These are phyloP conservation scores for Phytophthora sansomeana DNA, from an alignment of 352 stramenopile genomes.

Conservation along the genomic window DNA sequence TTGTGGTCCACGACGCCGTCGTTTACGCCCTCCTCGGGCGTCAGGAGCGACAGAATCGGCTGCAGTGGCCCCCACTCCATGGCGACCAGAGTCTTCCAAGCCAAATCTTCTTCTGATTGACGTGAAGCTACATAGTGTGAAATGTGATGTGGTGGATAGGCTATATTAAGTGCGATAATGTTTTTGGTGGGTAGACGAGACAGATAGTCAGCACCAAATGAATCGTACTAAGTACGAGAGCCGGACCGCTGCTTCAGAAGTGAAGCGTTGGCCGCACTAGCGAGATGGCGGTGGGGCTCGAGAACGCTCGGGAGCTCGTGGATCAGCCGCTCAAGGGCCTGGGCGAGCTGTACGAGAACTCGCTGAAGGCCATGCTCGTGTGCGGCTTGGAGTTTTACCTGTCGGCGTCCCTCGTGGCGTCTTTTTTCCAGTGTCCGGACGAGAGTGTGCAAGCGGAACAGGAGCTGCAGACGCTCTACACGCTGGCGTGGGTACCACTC, in stretches of 20 bases:
- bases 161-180: conserved; percentile 18
- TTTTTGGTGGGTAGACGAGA: background rate
- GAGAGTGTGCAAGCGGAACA: conserved; percentile 56
- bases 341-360: conserved; percentile 54
- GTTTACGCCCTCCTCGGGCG: conserved; percentile 40
- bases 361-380: conserved; percentile 69
- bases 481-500: conserved; percentile 67
- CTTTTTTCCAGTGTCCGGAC: conserved; percentile 77
- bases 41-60: conserved; percentile 53
- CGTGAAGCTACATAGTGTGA: background rate
- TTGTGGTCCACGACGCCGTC: conserved; percentile 56
- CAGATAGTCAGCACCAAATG: conserved; percentile 20
- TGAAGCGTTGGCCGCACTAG: conserved; percentile 7
- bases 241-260: conserved; percentile 21
- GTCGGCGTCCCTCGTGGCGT: conserved; percentile 70
- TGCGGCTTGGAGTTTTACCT: conserved; percentile 76
- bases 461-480: conserved; percentile 78
- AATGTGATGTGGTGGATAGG: conserved; percentile 7
- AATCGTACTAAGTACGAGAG: background rate
- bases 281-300: conserved; percentile 7
- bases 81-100: conserved; percentile 5
- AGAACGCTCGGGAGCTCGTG: conserved; percentile 32
- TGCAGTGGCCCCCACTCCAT: conserved; percentile 69
- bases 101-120: conserved; percentile 34
- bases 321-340: conserved; percentile 51